Evolutionary conservation across 164 flowering plant species (phyloP).

Genomic region (Liriodendron chinense): DNA sequence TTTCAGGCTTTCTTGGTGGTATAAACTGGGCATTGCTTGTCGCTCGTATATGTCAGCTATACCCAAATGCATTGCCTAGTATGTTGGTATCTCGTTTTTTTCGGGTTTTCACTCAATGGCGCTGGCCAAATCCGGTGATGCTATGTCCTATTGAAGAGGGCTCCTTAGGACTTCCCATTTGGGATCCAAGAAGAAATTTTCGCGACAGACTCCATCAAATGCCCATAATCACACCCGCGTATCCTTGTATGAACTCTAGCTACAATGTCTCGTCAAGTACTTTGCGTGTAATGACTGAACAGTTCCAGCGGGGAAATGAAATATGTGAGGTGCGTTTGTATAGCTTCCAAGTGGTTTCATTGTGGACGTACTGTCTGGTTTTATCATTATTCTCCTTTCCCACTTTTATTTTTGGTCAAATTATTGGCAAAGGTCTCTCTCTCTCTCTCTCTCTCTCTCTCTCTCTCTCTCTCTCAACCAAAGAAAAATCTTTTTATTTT

Average conservation of each 20-base stretch:
- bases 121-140: constrained; percentile 70
- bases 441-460: no score
- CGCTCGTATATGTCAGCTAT: constrained; percentile 60
- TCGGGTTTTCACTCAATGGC: constrained; percentile 56
- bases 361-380: not conserved
- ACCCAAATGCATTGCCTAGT: constrained; percentile 62
- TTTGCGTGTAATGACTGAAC: constrained; percentile 76
- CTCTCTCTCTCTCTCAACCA: no score
- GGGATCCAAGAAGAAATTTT: constrained; percentile 85
- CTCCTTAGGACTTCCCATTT: constrained; percentile 66
- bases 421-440: no score
- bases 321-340: constrained; percentile 69
- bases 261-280: constrained; percentile 93
- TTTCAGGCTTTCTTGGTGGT: constrained; percentile 61
- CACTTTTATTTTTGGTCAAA: no score
- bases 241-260: constrained; percentile 96
- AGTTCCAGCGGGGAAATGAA: constrained; percentile 73
- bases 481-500: no score
- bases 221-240: constrained; percentile 98
- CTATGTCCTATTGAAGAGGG: constrained; percentile 70
- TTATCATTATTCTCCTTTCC: no score
- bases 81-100: constrained; percentile 61
- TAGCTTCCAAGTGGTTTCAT: not conserved
- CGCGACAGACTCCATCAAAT: constrained; percentile 70
- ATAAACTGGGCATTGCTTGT: constrained; percentile 63